These are phyloP conservation scores for Cytospora mali DNA, from an alignment of 2,329 filamentous ascomycete species.

Conservation along the genomic window DNA sequence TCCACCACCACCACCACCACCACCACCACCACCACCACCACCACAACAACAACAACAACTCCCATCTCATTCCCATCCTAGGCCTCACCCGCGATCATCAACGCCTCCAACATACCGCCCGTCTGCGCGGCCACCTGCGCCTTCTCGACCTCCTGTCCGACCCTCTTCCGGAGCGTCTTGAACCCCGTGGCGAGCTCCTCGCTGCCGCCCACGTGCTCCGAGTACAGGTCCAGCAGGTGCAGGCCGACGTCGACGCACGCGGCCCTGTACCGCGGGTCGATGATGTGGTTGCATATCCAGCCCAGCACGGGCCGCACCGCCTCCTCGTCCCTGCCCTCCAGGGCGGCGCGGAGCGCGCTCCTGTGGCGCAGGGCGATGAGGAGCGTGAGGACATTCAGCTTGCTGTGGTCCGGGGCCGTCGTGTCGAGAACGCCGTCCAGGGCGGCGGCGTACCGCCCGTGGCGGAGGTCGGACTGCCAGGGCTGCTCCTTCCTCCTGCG, in stretches of 20 bases:
- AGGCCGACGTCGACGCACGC: slow-evolving; percentile 83
- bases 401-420: slow-evolving; percentile 53
- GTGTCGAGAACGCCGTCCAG: slow-evolving; percentile 76
- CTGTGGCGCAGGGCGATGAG: slow-evolving; percentile 85
- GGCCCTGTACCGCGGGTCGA: slow-evolving; percentile 78
- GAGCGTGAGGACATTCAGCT: slow-evolving; percentile 71
- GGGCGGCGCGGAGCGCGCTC: slow-evolving; percentile 77
- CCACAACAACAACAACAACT: background rate
- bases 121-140: slow-evolving; percentile 82
- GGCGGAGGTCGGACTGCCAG: slow-evolving; percentile 83
- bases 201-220: slow-evolving; percentile 74
- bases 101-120: slow-evolving; percentile 80
- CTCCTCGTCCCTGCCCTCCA: slow-evolving; percentile 79
- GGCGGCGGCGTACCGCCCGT: slow-evolving; percentile 74
- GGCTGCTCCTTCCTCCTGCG: slow-evolving; percentile 61
- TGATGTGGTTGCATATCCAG: slow-evolving; percentile 81
- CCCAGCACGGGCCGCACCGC: slow-evolving; percentile 79
- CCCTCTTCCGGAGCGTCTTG: slow-evolving; percentile 67
- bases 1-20: background rate
- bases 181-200: slow-evolving; percentile 73
- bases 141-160: slow-evolving; percentile 77
- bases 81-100: slow-evolving; percentile 50
- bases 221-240: slow-evolving; percentile 84
- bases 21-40: background rate
- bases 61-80: slow-evolving; percentile 2